Evolutionary conservation across 2,329 filamentous ascomycete species (phyloP), one percentile per base, ranked within the genome.

Genomic region (Claviceps digitariae): DNA sequence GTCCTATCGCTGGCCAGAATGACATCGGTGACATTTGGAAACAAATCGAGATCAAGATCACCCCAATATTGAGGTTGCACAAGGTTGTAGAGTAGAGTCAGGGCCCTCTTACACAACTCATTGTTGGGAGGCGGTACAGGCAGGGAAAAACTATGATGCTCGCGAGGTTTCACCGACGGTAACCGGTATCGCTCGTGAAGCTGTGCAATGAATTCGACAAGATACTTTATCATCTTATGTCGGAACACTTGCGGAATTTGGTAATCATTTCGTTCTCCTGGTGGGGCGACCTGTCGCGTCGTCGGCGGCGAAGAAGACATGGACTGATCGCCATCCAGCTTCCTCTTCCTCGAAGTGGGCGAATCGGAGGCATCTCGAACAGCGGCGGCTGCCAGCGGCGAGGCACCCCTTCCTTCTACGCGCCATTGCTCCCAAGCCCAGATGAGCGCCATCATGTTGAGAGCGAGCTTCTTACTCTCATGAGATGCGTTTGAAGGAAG

Each of bases 121-220:
- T 81, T 82, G 48, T 82, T 78, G 23, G 78, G 73, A 10, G 79
- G 65, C 15, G 78, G 71, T 20, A 76, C 66, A 49, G 74, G 71
- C 36, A 73, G 73, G 25, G 73, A 71, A 44, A 69, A 66, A 48
- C 62, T 62, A 1, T 66, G 63, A 13, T 73, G 60, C 44, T 86
- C 82, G 49, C 81, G 79, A 44, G 81, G 75, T 60, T 83, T 86
- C 15, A 81, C 77, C 23, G 86, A 86, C 15, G 84, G 84, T 23
- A 90, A 79, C 21, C 83, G 83, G 65, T 87, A 96, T 36, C 90
- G 82, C 67, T 97, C 93, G 20, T 86, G 85, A 23, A 96, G 76
- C 50, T 89, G 86, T 1, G 90, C 90, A 60, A 97, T 95, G 68
- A 97, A 97, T 56, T 93, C 87, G 31, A 97, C 87, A 34, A 98